Evolutionary conservation across 441 rosid species (phyloP).

Genomic region (Arabidopsis hybrid): DNA sequence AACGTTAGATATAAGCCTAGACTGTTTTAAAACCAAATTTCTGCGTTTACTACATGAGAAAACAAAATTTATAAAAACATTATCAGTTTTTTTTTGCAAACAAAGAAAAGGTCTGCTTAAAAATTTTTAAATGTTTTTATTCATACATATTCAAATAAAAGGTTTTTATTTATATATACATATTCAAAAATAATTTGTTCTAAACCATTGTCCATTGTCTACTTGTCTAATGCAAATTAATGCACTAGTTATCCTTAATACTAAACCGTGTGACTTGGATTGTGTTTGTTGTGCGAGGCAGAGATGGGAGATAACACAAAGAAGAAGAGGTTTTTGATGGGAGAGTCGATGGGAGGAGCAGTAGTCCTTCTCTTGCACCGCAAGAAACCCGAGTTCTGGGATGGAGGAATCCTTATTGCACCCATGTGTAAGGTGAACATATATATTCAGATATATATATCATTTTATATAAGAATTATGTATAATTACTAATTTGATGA

Average conservation of each 20-base stretch:
- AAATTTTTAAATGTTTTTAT: neutral
- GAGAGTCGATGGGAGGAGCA: conserved; percentile 98
- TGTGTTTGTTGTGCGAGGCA: conserved; percentile 28
- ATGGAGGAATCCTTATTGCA: conserved; percentile 93
- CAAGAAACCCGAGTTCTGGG: conserved; percentile 75
- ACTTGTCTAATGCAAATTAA: neutral
- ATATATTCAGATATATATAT: neutral
- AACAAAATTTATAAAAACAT: neutral
- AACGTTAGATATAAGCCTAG: neutral
- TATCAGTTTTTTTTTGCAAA: neutral
- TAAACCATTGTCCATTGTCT: neutral
- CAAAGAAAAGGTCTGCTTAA: neutral
- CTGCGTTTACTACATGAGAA: conserved; percentile 3
- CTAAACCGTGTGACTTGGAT: neutral
- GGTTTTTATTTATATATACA: neutral
- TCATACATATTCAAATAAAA: neutral
- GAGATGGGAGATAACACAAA: conserved; percentile 62
- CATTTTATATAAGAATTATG: neutral
- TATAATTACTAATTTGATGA: neutral
- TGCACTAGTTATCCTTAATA: neutral
- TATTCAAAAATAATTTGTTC: neutral
- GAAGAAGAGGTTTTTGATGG: conserved; percentile 75
- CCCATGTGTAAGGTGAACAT: conserved; percentile 95
- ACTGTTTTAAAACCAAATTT: neutral
- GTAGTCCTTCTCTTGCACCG: conserved; percentile 69